Evolutionary conservation across 768 basidiomycete genomes (phyloP), one percentile per base, ranked within the genome.

Genomic region (Suillus decipiens): DNA sequence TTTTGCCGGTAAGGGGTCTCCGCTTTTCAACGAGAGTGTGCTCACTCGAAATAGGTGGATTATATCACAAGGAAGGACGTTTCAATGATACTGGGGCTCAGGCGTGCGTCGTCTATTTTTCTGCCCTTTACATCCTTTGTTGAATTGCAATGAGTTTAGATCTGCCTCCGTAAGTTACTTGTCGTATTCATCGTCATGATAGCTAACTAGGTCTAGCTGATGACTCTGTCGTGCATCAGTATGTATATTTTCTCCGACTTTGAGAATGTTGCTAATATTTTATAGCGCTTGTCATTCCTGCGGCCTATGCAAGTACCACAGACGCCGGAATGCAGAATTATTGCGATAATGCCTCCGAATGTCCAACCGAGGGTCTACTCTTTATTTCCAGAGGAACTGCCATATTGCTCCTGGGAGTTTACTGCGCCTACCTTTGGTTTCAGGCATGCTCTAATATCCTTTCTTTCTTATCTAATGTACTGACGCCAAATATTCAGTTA

Each of bases 171-270:
- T 79, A 70, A 53, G 78, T 71, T 11, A 45, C 36, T 31, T 60
- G 14, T 51, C 53, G 24, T 41, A 58, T 67, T 45, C 36, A 34
- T 61, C 39, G 11, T 24, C 24, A 28, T 28, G 9, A 39, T 39
- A 37, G 28, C 24, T 24, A 28, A 56, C 15, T 12, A 56, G 6
- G 55, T 67, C 1, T 70, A 92, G 84, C 78, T 96, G 55, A 90
- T 95, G 91, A 93, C 92, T 4, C 79, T 96, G 63, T 84, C 93
- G 3, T 91, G 89, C 73, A 91, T 94, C 74, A 95, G 89, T 92
- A 70, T 63, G 88, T 80, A 50, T 28, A 33, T 37, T 42, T 63
- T 14, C 31, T 14, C 37, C 59, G 7, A 33, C 34, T 45, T 39
- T 39, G 14, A 19, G 53, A 50, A 61, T 37, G 59, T 63, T 61